phyloP scores from a whole-genome alignment of 306 rosid genomes.

The Corylus americana region DNA sequence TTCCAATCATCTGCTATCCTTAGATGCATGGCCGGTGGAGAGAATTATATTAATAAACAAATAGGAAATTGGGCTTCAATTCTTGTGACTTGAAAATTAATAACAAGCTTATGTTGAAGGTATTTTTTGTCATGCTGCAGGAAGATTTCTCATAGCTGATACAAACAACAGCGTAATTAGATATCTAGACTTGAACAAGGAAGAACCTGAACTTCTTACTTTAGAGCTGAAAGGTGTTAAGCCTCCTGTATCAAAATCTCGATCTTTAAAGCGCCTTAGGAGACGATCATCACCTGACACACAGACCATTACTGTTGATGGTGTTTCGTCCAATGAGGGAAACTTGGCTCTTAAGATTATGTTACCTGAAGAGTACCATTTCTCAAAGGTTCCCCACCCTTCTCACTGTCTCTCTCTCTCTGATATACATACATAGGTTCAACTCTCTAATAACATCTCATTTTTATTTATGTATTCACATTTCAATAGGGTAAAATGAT shows the following conservation, averaged over 20 bases:
- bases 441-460: neutral
- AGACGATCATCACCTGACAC: conserved; percentile 79
- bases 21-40: neutral
- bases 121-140: conserved; percentile 42
- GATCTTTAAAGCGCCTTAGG: conserved; percentile 66
- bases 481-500: neutral
- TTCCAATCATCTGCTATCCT: neutral
- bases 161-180: conserved; percentile 89
- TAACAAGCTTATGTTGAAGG: conserved; percentile 15
- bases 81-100: conserved; percentile 6
- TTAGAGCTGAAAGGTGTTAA: conserved; percentile 85
- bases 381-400: conserved; percentile 70
- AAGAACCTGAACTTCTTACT: conserved; percentile 56
- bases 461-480: conserved; percentile 9
- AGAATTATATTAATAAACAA: conserved; percentile 17
- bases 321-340: conserved; percentile 75
- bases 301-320: conserved; percentile 51
- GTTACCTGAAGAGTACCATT: conserved; percentile 79
- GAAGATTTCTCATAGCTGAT: conserved; percentile 84
- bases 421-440: neutral
- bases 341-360: conserved; percentile 62
- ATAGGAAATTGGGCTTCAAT: conserved; percentile 20
- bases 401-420: conserved; percentile 7
- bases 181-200: conserved; percentile 64
- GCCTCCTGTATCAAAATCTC: conserved; percentile 68